Conservation (phyloP, 805 yeast species). For the Lachancea nothofagi region DNA sequence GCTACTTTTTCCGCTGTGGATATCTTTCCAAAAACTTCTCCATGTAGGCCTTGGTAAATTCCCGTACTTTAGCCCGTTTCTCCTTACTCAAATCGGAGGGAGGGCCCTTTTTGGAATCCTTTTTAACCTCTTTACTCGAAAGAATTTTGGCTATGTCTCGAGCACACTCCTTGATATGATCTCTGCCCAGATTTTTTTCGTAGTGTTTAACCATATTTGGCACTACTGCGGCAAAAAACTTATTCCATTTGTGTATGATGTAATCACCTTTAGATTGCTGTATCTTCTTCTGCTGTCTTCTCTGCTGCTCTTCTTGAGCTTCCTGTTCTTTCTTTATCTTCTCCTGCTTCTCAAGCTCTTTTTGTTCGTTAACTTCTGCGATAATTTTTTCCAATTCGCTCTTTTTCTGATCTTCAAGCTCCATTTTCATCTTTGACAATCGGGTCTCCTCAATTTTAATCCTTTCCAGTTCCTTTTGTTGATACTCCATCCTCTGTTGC, state of each 20-base stretch:
- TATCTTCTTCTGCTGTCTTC: slow-evolving; percentile 16
- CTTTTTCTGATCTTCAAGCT: slow-evolving; percentile 26
- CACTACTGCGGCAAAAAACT: slow-evolving; percentile 60
- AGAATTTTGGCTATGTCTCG: slow-evolving; percentile 67
- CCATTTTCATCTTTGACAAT: slow-evolving; percentile 20
- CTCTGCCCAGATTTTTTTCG: slow-evolving; percentile 63
- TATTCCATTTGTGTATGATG: slow-evolving; percentile 35
- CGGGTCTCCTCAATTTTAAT: slow-evolving; percentile 24
- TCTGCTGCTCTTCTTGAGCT: slow-evolving; percentile 24
- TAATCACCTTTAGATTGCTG: slow-evolving; percentile 13
- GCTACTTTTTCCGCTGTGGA: slow-evolving; percentile 20
- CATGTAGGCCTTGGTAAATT: slow-evolving; percentile 60
- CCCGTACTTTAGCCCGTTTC: slow-evolving; percentile 63
- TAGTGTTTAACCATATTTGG: slow-evolving; percentile 73
- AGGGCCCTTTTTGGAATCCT: slow-evolving; percentile 34
- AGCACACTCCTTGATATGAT: slow-evolving; percentile 69
- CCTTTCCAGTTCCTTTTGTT: slow-evolving; percentile 19
- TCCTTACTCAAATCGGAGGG: slow-evolving; percentile 57
- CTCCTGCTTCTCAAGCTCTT: slow-evolving; percentile 22
- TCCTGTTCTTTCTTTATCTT: slow-evolving; percentile 17
- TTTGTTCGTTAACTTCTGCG: slow-evolving; percentile 34
- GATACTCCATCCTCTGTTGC: slow-evolving; percentile 25
- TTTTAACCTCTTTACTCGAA: slow-evolving; percentile 57
- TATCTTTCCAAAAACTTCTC: slow-evolving; percentile 52
- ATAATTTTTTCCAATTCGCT: slow-evolving; percentile 35